phyloP scores from a whole-genome alignment of 2,329 filamentous ascomycete genomes.

The Knoxdaviesia proteae region DNA sequence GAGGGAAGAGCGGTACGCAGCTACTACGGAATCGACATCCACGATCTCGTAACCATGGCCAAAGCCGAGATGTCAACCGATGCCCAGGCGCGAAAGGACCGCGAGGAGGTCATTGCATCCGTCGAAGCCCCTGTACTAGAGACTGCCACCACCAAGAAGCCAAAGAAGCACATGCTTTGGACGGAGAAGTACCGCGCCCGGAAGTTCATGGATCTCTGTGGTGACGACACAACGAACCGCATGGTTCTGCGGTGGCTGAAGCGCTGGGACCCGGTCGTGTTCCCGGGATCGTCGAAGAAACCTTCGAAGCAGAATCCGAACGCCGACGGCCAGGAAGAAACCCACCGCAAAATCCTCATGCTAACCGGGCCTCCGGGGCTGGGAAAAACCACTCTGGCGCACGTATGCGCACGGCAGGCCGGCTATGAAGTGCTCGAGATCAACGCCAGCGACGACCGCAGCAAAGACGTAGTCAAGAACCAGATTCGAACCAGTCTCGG shows the following conservation, averaged over 20 bases:
- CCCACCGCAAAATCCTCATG: slow-evolving; percentile 57
- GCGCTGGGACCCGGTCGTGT: slow-evolving; percentile 80
- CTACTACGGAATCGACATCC: slow-evolving; percentile 88
- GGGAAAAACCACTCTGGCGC: slow-evolving; percentile 88
- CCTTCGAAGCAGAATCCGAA: slow-evolving; percentile 11
- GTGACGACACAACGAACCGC: slow-evolving; percentile 84
- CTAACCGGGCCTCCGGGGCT: slow-evolving; percentile 81
- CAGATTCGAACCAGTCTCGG: slow-evolving; percentile 80
- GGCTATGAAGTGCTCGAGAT: slow-evolving; percentile 95
- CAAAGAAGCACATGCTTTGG: slow-evolving; percentile 50
- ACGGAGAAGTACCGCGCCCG: slow-evolving; percentile 91
- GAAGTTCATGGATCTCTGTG: slow-evolving; percentile 81
- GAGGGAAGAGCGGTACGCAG: slow-evolving; percentile 49
- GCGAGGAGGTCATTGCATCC: slow-evolving; percentile 13
- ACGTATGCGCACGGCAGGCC: slow-evolving; percentile 86
- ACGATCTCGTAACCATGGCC: slow-evolving; percentile 56
- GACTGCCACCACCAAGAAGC: slow-evolving; percentile 13
- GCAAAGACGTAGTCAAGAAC: slow-evolving; percentile 71
- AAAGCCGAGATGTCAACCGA: slow-evolving; percentile 29
- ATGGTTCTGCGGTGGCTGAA: slow-evolving; percentile 86
- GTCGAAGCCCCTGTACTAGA: slow-evolving; percentile 14
- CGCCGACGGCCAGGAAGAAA: slow-evolving; percentile 21
- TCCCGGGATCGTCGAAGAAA: slow-evolving; percentile 53
- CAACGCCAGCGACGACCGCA: slow-evolving; percentile 92
- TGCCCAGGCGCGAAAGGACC: slow-evolving; percentile 1